phyloP scores from a whole-genome alignment of 257 asterid genomes.

The Nicotiana benthamiana region DNA sequence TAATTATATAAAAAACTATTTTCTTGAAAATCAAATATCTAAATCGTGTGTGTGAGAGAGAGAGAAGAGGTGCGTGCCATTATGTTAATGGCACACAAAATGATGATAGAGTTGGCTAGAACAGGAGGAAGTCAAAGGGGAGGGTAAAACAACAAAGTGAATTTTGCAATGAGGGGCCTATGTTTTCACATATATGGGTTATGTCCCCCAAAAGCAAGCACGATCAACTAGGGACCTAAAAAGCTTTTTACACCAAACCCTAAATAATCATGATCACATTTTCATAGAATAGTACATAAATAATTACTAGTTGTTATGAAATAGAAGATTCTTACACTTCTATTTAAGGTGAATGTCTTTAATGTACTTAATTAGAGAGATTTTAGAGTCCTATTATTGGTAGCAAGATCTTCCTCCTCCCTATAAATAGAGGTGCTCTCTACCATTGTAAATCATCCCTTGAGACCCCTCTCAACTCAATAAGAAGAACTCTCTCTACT shows the following conservation, averaged over 20 bases:
- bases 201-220: slow-evolving; percentile 35
- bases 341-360: too few species aligned
- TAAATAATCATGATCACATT: not conserved
- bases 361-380: too few species aligned
- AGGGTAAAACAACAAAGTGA: slow-evolving; percentile 10
- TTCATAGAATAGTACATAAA: not conserved
- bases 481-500: too few species aligned
- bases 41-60: not conserved
- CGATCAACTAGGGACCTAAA: slow-evolving; percentile 2
- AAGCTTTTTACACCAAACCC: slow-evolving; percentile 1
- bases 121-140: slow-evolving; percentile 24
- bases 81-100: slow-evolving; percentile 8
- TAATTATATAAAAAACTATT: too few species aligned
- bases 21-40: too few species aligned
- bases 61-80: not conserved
- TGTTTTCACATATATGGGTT: slow-evolving; percentile 20
- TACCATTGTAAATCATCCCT: too few species aligned
- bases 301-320: too few species aligned
- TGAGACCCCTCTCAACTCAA: too few species aligned
- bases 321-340: too few species aligned
- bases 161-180: slow-evolving; percentile 8
- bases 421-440: too few species aligned
- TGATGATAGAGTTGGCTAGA: slow-evolving; percentile 32
- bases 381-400: too few species aligned
- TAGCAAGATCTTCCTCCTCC: too few species aligned